Base-by-base conservation (phyloP, 331 rosid genomes). In the Prunus yedoensis region DNA sequence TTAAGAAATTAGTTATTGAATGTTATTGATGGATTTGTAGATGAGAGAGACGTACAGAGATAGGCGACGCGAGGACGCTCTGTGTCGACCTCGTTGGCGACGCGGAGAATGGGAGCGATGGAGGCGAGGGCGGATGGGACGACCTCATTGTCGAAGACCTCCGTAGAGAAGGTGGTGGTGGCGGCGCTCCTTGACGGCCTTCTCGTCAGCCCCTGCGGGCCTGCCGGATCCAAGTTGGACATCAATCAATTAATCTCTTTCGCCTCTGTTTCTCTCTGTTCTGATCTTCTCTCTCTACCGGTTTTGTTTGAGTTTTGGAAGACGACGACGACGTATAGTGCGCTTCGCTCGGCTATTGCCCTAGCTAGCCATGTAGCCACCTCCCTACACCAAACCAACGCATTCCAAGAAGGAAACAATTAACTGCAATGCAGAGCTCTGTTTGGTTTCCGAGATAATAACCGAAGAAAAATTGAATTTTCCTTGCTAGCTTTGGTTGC, bases 41-140 rank as follows among this genome's bases (percentile, higher is more conserved):
- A 38, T 6, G 43, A 38, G 43, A 7, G 43, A 38, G 11, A 20
- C 83, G 23, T 82, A 94, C 99, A 92, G 71, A 89, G 94, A 83
- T 92, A 94, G 5, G 99, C 90, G 46, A 94, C 97, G 75, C 99
- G 91, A 47, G 99, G 92, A 3, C 97, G 93, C 30, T 94, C 97
- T 56, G 65, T 75, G 78, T 94, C 99, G 58, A 89, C 84, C 85
- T 94, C 99, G 3, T 86, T 88, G 54, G 99, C 99, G 20, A 92
- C 92, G 1, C 99, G 97, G 78, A 94, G 99, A 72, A 92, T 88
- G 14, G 99, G 97, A 30, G 89, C 83, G 66, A 94, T 92, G 78
- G 97, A 80, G 14, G 96, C 97, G 27, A 94, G 90, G 5, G 99
- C 86, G 1, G 97, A 89, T 0, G 99, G 99, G 56, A 94, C 99